These are phyloP conservation scores for Leishmania tropica DNA, from an alignment of 208 protist species.

Conservation along the genomic window DNA sequence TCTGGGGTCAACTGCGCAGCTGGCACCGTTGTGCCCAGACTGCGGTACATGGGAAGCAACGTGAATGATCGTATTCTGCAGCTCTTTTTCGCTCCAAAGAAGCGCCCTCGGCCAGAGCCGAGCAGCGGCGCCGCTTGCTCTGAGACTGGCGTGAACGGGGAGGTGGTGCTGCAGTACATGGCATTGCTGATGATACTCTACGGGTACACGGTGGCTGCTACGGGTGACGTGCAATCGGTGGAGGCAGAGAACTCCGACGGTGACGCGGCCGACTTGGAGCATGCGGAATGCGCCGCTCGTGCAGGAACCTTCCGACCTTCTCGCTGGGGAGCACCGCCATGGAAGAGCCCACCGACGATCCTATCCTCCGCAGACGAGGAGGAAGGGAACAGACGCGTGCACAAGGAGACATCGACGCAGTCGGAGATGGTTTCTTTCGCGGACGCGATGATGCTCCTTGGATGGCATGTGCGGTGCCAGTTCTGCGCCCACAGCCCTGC, in stretches of 20 bases:
- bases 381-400: neutral
- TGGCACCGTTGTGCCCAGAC: neutral
- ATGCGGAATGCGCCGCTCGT: neutral
- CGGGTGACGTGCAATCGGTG: neutral
- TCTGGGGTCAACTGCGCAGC: neutral
- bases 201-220: slow-evolving; percentile 19
- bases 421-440: slow-evolving; percentile 2
- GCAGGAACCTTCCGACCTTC: no score
- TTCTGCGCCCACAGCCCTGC: slow-evolving; percentile 22
- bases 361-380: neutral
- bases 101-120: slow-evolving; percentile 11
- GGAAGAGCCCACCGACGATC: neutral
- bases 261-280: neutral
- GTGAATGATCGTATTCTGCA: slow-evolving; percentile 35
- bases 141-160: neutral
- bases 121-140: neutral
- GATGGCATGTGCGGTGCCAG: slow-evolving; percentile 16
- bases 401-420: slow-evolving; percentile 6
- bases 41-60: slow-evolving; percentile 36
- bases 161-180: slow-evolving; percentile 25
- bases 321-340: neutral
- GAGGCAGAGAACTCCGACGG: neutral
- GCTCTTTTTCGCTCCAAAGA: slow-evolving; percentile 35
- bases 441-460: slow-evolving; percentile 9
- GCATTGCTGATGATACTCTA: slow-evolving; percentile 35